These are phyloP conservation scores for Cardamine chenopodiifolia DNA, from an alignment of 345 rosid species.

Conservation along the genomic window DNA sequence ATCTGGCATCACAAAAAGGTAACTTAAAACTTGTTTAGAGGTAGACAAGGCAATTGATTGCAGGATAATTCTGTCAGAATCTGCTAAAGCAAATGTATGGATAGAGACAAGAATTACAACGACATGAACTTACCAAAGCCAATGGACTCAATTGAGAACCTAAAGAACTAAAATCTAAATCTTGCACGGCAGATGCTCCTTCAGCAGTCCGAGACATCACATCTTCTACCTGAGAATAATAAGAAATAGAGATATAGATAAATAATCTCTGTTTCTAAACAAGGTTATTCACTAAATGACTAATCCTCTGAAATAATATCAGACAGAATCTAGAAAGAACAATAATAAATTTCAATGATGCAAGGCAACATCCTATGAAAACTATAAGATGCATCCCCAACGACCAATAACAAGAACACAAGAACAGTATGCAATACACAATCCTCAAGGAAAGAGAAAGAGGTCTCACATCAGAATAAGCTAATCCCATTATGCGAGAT, in stretches of 20 bases:
- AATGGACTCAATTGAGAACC: constrained; percentile 81
- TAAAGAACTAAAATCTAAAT: constrained; percentile 70
- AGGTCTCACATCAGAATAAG: constrained; percentile 13
- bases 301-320: background rate
- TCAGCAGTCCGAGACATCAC: constrained; percentile 83
- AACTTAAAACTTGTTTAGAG: constrained; percentile 34
- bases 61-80: constrained; percentile 15
- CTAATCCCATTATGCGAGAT: constrained; percentile 1
- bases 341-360: background rate
- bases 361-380: constrained; percentile 17
- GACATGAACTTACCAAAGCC: constrained; percentile 72
- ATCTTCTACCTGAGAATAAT: constrained; percentile 70
- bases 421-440: constrained; percentile 12
- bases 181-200: constrained; percentile 68
- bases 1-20: constrained; percentile 57
- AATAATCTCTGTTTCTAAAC: background rate
- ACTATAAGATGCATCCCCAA: constrained; percentile 5
- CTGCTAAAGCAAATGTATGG: background rate
- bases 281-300: constrained; percentile 3
- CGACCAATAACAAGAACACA: background rate
- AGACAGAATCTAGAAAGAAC: background rate
- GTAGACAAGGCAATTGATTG: constrained; percentile 17
- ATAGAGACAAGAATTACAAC: constrained; percentile 8
- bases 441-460: constrained; percentile 18
- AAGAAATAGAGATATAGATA: constrained; percentile 17